Evolutionary conservation across 768 basidiomycete species (phyloP).

Genomic region (Daedaleopsis sinensis): DNA sequence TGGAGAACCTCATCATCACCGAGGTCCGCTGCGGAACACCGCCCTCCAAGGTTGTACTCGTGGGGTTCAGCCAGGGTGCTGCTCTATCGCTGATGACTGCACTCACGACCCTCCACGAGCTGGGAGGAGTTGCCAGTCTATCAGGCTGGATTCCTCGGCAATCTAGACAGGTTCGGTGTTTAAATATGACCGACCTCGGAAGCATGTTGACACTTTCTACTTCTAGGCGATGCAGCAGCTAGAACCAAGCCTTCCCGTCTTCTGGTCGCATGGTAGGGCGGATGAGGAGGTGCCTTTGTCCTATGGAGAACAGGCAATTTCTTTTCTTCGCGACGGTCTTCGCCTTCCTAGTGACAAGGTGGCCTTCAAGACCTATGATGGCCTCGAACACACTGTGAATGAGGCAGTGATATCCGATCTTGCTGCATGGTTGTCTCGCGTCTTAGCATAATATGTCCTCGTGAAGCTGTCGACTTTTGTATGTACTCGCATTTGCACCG

Average conservation of each 20-base stretch:
- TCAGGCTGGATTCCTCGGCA: constrained; percentile 49
- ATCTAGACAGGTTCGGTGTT: constrained; percentile 36
- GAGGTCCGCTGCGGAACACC: constrained; percentile 42
- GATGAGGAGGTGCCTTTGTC: constrained; percentile 42
- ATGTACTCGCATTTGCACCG: neutral
- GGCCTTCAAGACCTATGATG: constrained; percentile 15
- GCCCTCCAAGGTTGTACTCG: constrained; percentile 40
- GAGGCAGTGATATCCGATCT: constrained; percentile 17
- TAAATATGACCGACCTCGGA: neutral
- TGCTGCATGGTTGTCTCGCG: constrained; percentile 6
- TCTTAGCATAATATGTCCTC: neutral
- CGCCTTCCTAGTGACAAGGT: constrained; percentile 24
- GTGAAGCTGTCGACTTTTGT: neutral
- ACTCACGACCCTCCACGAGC: constrained; percentile 43
- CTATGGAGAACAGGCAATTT: constrained; percentile 35
- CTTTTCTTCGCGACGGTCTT: constrained; percentile 36
- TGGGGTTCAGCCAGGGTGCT: constrained; percentile 49
- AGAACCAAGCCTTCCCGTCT: constrained; percentile 39
- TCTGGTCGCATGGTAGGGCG: constrained; percentile 45
- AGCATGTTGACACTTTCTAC: neutral
- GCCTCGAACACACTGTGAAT: constrained; percentile 17
- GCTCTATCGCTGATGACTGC: constrained; percentile 42
- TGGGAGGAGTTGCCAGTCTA: constrained; percentile 47
- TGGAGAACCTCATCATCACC: constrained; percentile 42
- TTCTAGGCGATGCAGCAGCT: constrained; percentile 36